Conservation (phyloP, 768 basidiomycete genomes). For the Arthromyces matolae region DNA sequence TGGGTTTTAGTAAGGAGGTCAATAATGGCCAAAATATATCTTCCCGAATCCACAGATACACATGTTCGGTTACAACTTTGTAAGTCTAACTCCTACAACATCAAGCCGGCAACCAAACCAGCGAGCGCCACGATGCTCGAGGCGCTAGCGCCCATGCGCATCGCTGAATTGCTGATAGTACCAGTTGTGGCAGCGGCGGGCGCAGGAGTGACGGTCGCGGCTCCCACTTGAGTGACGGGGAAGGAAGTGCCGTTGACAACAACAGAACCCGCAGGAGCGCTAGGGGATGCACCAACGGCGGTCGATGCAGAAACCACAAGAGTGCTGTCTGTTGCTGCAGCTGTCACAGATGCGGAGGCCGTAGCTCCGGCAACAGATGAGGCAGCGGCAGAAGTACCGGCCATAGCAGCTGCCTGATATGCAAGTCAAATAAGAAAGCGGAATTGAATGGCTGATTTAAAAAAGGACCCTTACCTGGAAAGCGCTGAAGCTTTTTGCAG, state of each 20-base stretch:
- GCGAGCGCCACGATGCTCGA: conserved; percentile 29
- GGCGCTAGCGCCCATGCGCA: conserved; percentile 28
- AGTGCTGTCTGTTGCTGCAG: too few relatives aligned
- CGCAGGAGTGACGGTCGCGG: background rate
- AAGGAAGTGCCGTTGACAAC: too few relatives aligned
- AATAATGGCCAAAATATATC: too few relatives aligned
- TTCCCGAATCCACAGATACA: background rate
- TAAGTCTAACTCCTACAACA: conserved; percentile 20
- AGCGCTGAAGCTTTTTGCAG: conserved; percentile 40
- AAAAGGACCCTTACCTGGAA: conserved; percentile 37
- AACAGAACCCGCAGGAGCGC: too few relatives aligned
- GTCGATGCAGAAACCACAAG: too few relatives aligned
- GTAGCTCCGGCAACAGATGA: background rate
- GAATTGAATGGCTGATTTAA: too few relatives aligned
- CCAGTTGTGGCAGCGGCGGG: background rate
- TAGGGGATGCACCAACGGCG: too few relatives aligned
- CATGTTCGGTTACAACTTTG: background rate
- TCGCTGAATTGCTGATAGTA: background rate
- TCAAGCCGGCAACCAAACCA: conserved; percentile 30
- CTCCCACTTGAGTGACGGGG: too few relatives aligned
- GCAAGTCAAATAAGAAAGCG: background rate
- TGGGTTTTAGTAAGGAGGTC: too few relatives aligned
- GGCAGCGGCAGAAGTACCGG: conserved; percentile 5
- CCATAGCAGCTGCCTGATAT: conserved; percentile 17
- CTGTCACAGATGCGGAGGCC: background rate